These are phyloP conservation scores for Eucalyptus pumila DNA, from an alignment of 345 rosid species.

Conservation along the genomic window DNA sequence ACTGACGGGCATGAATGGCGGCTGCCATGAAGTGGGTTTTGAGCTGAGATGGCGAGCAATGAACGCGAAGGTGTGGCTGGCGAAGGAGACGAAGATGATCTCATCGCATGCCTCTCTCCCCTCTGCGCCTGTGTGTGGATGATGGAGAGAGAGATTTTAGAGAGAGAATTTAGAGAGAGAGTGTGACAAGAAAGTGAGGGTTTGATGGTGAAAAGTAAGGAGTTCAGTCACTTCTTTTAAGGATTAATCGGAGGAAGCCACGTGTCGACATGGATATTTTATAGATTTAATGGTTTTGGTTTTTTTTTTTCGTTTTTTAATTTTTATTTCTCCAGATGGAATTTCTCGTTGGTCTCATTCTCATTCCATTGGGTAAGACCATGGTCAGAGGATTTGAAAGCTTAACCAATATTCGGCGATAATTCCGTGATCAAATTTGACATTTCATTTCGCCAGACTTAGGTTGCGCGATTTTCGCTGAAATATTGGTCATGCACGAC, in stretches of 20 bases:
- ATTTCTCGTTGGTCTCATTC: neutral
- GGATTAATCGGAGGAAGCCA: neutral
- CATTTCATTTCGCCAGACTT: neutral
- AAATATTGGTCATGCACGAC: rapidly evolving
- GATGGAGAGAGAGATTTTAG: neutral
- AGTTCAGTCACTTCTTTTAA: neutral
- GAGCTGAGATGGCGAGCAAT: neutral
- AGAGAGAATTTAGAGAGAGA: neutral
- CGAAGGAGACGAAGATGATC: neutral
- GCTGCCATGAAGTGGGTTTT: neutral
- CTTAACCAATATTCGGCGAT: neutral
- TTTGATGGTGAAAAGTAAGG: neutral
- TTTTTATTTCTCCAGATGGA: neutral
- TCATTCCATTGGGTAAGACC: neutral
- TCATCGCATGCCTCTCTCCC: neutral
- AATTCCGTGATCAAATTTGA: neutral
- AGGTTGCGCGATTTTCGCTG: neutral
- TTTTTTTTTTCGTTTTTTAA: rapidly evolving
- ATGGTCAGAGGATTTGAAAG: neutral
- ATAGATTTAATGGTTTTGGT: neutral
- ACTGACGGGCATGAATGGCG: neutral
- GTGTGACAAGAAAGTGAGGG: neutral
- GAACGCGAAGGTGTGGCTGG: neutral
- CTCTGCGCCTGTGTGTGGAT: neutral
- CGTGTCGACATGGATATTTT: neutral